phyloP scores from a whole-genome alignment of 768 basidiomycete genomes.

The Pisolithus marmoratus region DNA sequence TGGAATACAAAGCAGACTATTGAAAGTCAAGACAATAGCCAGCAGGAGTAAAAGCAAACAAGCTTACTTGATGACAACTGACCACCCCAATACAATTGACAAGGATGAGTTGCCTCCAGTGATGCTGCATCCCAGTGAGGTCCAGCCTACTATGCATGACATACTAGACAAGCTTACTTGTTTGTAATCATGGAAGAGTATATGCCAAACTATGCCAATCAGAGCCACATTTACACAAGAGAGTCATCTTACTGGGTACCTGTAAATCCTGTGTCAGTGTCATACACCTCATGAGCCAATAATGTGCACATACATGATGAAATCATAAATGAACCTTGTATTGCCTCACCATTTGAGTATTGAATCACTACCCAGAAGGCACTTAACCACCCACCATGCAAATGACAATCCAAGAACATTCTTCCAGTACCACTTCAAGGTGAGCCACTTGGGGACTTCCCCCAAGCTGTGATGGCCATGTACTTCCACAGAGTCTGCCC shows the following conservation, averaged over 20 bases:
- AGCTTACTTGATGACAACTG: constrained; percentile 73
- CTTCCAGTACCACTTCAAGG: constrained; percentile 76
- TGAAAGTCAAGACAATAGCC: constrained; percentile 27
- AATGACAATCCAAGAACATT: constrained; percentile 66
- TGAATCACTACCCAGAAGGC: background rate
- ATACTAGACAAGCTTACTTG: constrained; percentile 33
- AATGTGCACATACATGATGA: constrained; percentile 53
- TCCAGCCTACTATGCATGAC: background rate
- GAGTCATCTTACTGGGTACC: constrained; percentile 53
- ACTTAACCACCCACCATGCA: constrained; percentile 50
- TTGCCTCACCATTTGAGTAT: constrained; percentile 1
- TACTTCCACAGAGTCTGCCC: constrained; percentile 92
- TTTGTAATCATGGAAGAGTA: constrained; percentile 75
- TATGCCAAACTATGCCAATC: constrained; percentile 56
- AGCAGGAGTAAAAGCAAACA: constrained; percentile 17
- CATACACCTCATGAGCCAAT: background rate
- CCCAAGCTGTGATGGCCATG: constrained; percentile 70
- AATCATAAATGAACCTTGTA: constrained; percentile 69
- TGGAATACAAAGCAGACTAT: constrained; percentile 61
- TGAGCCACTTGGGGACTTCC: constrained; percentile 66
- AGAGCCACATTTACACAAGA: background rate
- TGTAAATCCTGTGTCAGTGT: constrained; percentile 16
- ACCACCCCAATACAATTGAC: constrained; percentile 73
- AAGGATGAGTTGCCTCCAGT: constrained; percentile 50
- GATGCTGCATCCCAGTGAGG: constrained; percentile 35